Base-by-base conservation (phyloP, 306 rosid genomes). In the Dalbergia cultrata region DNA sequence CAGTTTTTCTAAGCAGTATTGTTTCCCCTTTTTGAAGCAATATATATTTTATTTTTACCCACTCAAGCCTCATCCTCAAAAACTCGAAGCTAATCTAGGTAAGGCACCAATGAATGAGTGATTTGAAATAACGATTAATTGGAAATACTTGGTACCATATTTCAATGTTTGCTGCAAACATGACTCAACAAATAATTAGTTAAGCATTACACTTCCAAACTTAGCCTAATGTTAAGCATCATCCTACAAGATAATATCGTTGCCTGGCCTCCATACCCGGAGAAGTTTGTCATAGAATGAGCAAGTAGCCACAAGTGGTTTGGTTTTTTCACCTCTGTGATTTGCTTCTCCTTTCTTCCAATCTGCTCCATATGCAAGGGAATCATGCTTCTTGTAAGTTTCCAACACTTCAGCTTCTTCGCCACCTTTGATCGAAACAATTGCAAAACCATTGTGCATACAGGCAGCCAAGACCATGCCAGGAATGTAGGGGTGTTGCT, bases 361-460 rank as follows among this genome's bases (percentile, higher is more conserved):
- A 37, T 93, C 97, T 77, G 92, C 97, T 65, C 99, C 98, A 49
- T 95, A 93, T 13, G 99, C 98, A 77, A 93, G 97, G 7, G 98
- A 91, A 22, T 76, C 88, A 56, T 95, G 99, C 82, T 88, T 88
- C 49, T 26, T 79, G 83, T 90, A 95, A 8, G 91, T 89, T 85
- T 95, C 97, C 44, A 90, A 76, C 14, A 95, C 91, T 90, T 90
- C 69, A 0, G 91, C 77, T 69, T 67, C 81, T 63, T 74, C 84
- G 5, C 84, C 31, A 26, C 3, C 90, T 74, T 83, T 81, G 35
- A 82, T 44, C 41, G 85, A 26, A 78, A 93, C 97, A 70, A 93
- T 78, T 18, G 96, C 92, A 70, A 91, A 93, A 26, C 98, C 99
- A 47, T 91, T 95, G 87, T 95, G 98, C 97, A 95, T 95, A 71